phyloP scores from a whole-genome alignment of 495 filamentous ascomycete genomes.

The Cladorrhinum samala region DNA sequence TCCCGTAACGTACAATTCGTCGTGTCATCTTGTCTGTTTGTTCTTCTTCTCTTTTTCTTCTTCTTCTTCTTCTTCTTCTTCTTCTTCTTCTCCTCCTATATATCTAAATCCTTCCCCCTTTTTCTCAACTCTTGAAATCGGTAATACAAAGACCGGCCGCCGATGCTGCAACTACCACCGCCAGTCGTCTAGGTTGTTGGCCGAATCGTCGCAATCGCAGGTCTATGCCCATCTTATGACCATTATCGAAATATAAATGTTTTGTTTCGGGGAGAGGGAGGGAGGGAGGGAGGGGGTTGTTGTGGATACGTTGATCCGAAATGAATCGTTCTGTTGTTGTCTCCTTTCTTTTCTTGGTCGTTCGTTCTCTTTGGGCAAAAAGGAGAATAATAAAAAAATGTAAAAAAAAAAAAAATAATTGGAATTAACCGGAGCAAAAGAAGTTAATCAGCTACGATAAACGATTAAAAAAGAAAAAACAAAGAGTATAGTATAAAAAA shows the following conservation, averaged over 20 bases:
- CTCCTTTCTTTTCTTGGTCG: too few relatives aligned
- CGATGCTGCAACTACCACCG: neutral
- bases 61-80: neutral
- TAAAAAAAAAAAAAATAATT: neutral
- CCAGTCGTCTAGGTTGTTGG: too few relatives aligned
- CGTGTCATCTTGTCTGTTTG: slow-evolving; percentile 29
- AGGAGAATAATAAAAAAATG: too few relatives aligned
- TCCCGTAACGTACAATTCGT: slow-evolving; percentile 46
- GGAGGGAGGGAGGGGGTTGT: neutral
- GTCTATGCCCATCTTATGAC: slow-evolving; percentile 10
- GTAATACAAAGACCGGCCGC: neutral
- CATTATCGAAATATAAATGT: neutral
- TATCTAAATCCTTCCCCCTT: neutral
- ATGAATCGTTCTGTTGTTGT: too few relatives aligned
- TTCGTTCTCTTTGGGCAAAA: too few relatives aligned
- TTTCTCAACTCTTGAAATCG: neutral
- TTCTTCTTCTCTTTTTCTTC: slow-evolving; percentile 1
- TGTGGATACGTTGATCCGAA: too few relatives aligned
- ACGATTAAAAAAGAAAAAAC: too few relatives aligned
- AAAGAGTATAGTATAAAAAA: too few relatives aligned
- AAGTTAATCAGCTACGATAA: too few relatives aligned
- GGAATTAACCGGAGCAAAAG: too few relatives aligned
- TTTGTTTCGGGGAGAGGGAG: neutral
- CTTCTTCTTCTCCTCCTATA: neutral
- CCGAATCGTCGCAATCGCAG: neutral